Evolutionary conservation across 306 rosid genomes (phyloP), one percentile per base, ranked within the genome.

Genomic region (Albizia julibrissin): DNA sequence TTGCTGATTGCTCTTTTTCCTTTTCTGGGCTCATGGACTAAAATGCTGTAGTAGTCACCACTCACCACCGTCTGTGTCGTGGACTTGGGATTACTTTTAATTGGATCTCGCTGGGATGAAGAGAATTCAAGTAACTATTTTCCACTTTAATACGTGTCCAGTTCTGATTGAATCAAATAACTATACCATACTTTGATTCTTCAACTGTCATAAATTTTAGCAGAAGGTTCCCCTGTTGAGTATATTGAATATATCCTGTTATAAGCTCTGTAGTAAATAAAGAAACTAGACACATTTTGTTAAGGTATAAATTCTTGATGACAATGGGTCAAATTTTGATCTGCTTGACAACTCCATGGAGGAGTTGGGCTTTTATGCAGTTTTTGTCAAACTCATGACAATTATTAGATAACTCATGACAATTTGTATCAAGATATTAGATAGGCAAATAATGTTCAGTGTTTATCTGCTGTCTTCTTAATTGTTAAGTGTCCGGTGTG

Each of bases 11-110:
- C 99, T 61, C 71, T 95, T 83, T 93, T 95, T 79, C 99, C 99
- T 66, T 93, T 95, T 88, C 78, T 95, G 87, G 93, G 97, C 33
- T 62, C 93, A 24, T 95, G 98, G 98, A 93, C 97, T 83, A 93
- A 86, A 91, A 92, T 95, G 89, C 74, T 95, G 26, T 92, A 87
- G 79, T 81, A 83, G 74, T 72, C 42, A 46, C 29, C 75, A 44
- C 46, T 78, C 34, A 40, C 34, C 71, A 44, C 27, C 39, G 8
- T 50, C 21, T 24, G 24, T 64, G 27, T 78, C 50, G 65, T 68
- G 68, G 56, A 15, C 79, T 67, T 72, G 56, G 70, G 78, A 68
- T n/a, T 76, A 42, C 37, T 70, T 70, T 19, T 21, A n/a, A 42
- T 11, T 43, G 34, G 58, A 43, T 72, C 82, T 77, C 69, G 50